A percentile compares a stretch with the other conserved stretches of the same genome.
Conservation (phyloP, 2,329 filamentous ascomycete species). For the Aureobasidium melanogenum region DNA sequence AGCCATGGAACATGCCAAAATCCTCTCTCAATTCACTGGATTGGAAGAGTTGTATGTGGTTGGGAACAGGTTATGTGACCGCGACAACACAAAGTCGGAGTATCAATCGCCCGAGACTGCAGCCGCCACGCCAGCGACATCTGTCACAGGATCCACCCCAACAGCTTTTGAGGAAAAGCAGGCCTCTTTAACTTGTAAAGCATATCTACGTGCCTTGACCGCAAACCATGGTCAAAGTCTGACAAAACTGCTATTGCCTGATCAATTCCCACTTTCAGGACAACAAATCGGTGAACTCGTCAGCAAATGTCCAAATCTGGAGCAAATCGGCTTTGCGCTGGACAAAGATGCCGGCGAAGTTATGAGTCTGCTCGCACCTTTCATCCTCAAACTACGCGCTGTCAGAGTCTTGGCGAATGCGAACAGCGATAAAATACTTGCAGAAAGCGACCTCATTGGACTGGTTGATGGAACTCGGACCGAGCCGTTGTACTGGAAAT, state of each 20-base stretch:
- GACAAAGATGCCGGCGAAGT: slow-evolving; percentile 40
- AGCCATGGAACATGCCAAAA: slow-evolving; percentile 31
- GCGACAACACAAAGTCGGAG: background rate
- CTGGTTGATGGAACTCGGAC: slow-evolving; percentile 21
- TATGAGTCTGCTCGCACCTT: slow-evolving; percentile 27
- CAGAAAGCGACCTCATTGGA: slow-evolving; percentile 12
- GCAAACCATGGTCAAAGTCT: slow-evolving; percentile 43
- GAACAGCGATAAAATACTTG: slow-evolving; percentile 18
- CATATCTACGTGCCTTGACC: slow-evolving; percentile 44
- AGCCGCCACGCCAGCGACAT: background rate
- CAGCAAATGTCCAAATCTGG: slow-evolving; percentile 47
- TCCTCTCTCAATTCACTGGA: slow-evolving; percentile 34
- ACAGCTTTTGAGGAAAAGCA: slow-evolving; percentile 22
- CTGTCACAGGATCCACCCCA: background rate
- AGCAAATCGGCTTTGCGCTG: slow-evolving; percentile 48
- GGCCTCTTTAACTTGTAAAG: slow-evolving; percentile 32
- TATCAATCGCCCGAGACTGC: background rate
- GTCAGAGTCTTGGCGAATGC: slow-evolving; percentile 31
- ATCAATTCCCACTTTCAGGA: slow-evolving; percentile 45
- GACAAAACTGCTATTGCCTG: slow-evolving; percentile 47
- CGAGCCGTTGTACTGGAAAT: slow-evolving; percentile 27
- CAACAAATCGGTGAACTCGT: slow-evolving; percentile 43
- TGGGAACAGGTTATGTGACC: slow-evolving; percentile 21
- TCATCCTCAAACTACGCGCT: slow-evolving; percentile 32
- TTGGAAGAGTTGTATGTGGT: slow-evolving; percentile 47